Percentiles rank a stretch among this genome's conserved stretches.
Evolutionary conservation across 345 rosid genomes (phyloP).

Genomic region (Bruguiera parviflora): DNA sequence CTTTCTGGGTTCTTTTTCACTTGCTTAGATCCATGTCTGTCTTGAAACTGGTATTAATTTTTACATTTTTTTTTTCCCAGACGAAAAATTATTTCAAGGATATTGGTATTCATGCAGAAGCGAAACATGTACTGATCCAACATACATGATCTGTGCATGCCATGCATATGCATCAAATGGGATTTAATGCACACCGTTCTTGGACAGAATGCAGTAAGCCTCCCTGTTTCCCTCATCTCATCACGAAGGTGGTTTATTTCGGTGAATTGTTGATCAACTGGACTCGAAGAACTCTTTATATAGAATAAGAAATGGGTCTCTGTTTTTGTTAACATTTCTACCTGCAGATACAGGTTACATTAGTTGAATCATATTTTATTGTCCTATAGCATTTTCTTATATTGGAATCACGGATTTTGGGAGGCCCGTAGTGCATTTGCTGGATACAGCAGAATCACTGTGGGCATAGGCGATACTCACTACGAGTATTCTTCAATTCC

Average conservation of each 20-base stretch:
- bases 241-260: background rate
- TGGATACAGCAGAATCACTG: slow-evolving; percentile 91
- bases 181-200: slow-evolving; percentile 82
- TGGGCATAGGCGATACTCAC: slow-evolving; percentile 94
- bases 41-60: background rate
- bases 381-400: background rate
- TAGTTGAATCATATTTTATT: background rate
- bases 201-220: slow-evolving; percentile 94
- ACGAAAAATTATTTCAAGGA: slow-evolving; percentile 73
- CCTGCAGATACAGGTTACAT: no score
- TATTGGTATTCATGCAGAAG: slow-evolving; percentile 63
- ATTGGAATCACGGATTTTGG: slow-evolving; percentile 5
- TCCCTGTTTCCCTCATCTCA: slow-evolving; percentile 5
- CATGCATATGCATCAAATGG: slow-evolving; percentile 98
- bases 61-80: slow-evolving; percentile 32
- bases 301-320: no score
- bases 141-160: slow-evolving; percentile 92
- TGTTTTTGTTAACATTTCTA: no score
- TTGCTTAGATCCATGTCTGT: background rate
- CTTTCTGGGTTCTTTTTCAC: background rate
- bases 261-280: no score
- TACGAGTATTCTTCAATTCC: slow-evolving; percentile 92
- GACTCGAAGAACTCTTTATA: no score
- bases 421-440: slow-evolving; percentile 99
- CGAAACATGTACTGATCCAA: slow-evolving; percentile 89